A percentile compares a stretch with the other conserved stretches of the same genome.
phyloP scores from a whole-genome alignment of 2,329 filamentous ascomycete species.

The Graphilbum ipis-grandicollis region DNA sequence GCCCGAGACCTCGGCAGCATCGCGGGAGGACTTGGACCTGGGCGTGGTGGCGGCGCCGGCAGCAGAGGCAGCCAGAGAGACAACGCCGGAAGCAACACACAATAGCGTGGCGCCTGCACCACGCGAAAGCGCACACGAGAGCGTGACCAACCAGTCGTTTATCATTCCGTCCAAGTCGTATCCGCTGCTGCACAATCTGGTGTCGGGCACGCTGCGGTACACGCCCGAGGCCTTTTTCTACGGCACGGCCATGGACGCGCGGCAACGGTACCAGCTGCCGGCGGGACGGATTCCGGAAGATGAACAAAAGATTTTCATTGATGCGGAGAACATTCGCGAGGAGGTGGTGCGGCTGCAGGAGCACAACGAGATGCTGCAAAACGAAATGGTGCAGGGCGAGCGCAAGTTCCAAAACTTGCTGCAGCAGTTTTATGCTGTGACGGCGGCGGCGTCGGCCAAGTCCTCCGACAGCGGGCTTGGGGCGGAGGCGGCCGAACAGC shows the following conservation, averaged over 20 bases:
- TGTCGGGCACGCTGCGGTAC: conserved; percentile 8
- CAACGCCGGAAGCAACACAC: background rate
- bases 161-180: conserved; percentile 9
- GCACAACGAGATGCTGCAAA: conserved; percentile 11
- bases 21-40: conserved; percentile 4
- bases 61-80: background rate
- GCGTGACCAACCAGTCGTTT: conserved; percentile 9
- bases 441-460: conserved; percentile 4
- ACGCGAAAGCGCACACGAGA: conserved; percentile 1
- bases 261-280: conserved; percentile 6
- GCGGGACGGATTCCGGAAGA: conserved; percentile 6
- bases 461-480: conserved; percentile 3
- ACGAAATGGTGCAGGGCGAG: conserved; percentile 10
- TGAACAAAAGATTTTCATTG: conserved; percentile 13
- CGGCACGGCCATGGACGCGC: background rate
- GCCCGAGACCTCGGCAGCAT: conserved; percentile 7
- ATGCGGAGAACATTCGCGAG: conserved; percentile 17
- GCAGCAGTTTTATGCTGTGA: conserved; percentile 8
- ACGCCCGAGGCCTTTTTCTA: conserved; percentile 8
- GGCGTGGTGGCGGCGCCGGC: background rate
- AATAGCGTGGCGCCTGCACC: background rate
- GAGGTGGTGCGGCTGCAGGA: conserved; percentile 13
- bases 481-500: conserved; percentile 2
- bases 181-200: conserved; percentile 10
- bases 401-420: conserved; percentile 8